Percentiles rank a stretch among this genome's conserved stretches.
phyloP scores from a whole-genome alignment of 1,284 basidiomycete genomes.

The Ustilago sp. region DNA sequence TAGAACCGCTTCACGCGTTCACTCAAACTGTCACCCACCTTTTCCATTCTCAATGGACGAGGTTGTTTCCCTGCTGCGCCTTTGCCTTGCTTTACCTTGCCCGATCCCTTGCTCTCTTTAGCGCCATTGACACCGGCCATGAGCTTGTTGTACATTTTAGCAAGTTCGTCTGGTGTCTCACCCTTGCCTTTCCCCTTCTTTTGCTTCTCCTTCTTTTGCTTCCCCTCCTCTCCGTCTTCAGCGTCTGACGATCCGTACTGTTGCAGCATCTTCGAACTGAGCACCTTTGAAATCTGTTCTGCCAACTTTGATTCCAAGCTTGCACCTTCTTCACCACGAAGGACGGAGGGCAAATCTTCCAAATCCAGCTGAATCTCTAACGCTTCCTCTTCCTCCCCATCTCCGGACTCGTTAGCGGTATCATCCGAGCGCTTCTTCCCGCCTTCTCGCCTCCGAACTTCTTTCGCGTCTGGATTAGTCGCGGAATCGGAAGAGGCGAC shows the following conservation, averaged over 20 bases:
- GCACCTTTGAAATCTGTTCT: conserved; percentile 26
- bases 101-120: not conserved
- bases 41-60: conserved; percentile 33
- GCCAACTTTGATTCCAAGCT: conserved; percentile 34
- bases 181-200: not conserved
- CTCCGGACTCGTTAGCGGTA: not conserved
- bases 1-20: conserved; percentile 53
- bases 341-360: conserved; percentile 32
- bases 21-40: conserved; percentile 43
- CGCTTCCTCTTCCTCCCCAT: conserved; percentile 5
- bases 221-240: not conserved
- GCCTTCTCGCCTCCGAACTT: conserved; percentile 10
- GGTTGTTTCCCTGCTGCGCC: conserved; percentile 6
- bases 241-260: not conserved
- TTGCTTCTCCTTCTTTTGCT: not conserved
- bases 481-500: not conserved
- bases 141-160: conserved; percentile 17
- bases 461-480: not conserved
- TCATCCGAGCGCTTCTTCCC: conserved; percentile 35
- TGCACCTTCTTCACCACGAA: conserved; percentile 22
- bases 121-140: conserved; percentile 16
- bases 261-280: conserved; percentile 20
- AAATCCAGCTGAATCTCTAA: conserved; percentile 40
- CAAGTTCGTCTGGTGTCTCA: conserved; percentile 21
- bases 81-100: not conserved